Evolutionary conservation across 2,329 filamentous ascomycete species (phyloP), one percentile per base, ranked within the genome.

Genomic region (Aspergillus uvarum): DNA sequence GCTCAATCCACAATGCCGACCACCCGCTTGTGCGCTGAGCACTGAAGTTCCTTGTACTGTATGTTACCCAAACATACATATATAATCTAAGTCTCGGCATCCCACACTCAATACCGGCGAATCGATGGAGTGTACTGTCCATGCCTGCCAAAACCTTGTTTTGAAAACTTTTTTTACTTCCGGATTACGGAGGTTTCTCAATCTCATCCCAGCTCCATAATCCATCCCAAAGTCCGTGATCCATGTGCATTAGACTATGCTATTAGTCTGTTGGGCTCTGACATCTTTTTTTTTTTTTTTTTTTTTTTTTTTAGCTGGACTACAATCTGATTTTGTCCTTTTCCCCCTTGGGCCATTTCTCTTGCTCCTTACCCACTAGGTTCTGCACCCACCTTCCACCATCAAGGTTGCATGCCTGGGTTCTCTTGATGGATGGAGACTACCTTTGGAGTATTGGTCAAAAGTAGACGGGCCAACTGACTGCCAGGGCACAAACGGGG

Each of bases 1-100:
- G 38, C 21, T 42, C 31, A 53, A 21, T 22, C 59, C 68, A 67
- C 66, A 60, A 51, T 62, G 64, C 68, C 68, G 67, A 67, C 51
- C 62, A 60, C 22, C 66, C 62, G 57, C 54, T 47, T 22, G 21
- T 22, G 21, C 21, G 31, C n/a, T 52, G 50, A 35, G 14, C 32
- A 35, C 32, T 35, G 32, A 16, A 35, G 32, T 10, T 29, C 6
- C 8, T 29, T 29, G 26, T 35, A 35, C 32, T 35, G 32, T 35
- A 16, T 6, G 11, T 35, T 35, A 35, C 24, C 24, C 24, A 7
- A 7, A 26, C 6, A 26, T 26, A 26, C 24, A 26, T 26, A 26
- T 7, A 7, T 29, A 8, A 29, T 8, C 26, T 29, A 29, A 22
- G 21, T 22, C 21, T 22, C 21, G 21, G 21, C 21, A 22, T 22